Evolutionary conservation across 495 filamentous ascomycete genomes (phyloP).

Genomic region (Penicilliopsis zonata): DNA sequence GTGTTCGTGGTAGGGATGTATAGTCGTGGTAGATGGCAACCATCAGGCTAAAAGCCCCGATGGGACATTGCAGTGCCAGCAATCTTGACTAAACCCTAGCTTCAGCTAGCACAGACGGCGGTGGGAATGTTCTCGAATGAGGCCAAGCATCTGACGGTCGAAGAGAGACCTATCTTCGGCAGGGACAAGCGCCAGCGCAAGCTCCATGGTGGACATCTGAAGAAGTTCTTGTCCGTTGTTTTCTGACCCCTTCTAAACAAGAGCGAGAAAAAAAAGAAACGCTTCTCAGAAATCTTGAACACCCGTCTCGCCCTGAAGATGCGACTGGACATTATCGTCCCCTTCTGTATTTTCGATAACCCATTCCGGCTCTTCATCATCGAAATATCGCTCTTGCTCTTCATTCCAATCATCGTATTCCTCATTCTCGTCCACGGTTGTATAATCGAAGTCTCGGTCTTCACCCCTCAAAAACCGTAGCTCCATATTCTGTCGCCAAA

Average conservation of each 20-base stretch:
- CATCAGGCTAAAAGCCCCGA: too few species aligned
- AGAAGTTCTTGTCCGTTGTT: too few species aligned
- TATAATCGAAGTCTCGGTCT: conserved; percentile 70
- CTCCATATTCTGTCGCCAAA: conserved; percentile 58
- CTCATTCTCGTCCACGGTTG: conserved; percentile 52
- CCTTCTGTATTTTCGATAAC: conserved; percentile 33
- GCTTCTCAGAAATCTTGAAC: conserved; percentile 76
- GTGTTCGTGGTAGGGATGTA: too few species aligned
- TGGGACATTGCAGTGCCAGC: too few species aligned
- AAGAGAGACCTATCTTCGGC: too few species aligned
- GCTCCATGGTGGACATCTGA: too few species aligned
- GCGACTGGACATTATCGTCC: conserved; percentile 17
- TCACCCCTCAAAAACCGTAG: conserved; percentile 58
- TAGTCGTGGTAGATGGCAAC: too few species aligned
- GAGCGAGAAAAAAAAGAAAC: not conserved
- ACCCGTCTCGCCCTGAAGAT: conserved; percentile 58
- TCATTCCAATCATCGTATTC: conserved; percentile 51
- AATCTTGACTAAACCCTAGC: too few species aligned
- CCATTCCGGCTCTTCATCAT: conserved; percentile 61
- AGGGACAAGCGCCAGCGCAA: too few species aligned
- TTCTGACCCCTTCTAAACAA: conserved; percentile 1
- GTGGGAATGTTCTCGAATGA: too few species aligned
- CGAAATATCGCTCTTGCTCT: conserved; percentile 63
- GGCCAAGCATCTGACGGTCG: too few species aligned
- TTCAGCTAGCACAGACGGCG: too few species aligned